Percentiles rank a stretch among this genome's conserved stretches.
Conservation (phyloP, 495 filamentous ascomycete genomes). For the Clavariopsis aquatica region DNA sequence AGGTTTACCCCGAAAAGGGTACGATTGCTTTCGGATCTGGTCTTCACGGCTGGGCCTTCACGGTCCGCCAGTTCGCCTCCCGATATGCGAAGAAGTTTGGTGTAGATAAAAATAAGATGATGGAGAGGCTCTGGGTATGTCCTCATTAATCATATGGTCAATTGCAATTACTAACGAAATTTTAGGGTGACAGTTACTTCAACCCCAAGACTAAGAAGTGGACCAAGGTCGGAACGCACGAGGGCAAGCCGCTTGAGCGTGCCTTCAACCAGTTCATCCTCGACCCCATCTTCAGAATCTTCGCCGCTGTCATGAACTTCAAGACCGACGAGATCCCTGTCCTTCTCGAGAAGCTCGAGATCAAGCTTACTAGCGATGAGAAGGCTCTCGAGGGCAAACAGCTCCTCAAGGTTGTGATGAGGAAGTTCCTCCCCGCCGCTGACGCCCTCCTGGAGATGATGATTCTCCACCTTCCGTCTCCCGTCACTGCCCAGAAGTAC, state of each 20-base stretch:
- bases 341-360: conserved; percentile 86
- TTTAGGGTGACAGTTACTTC: conserved; percentile 96
- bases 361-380: conserved; percentile 84
- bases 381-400: conserved; percentile 93
- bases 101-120: conserved; percentile 99
- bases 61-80: conserved; percentile 93
- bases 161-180: background rate
- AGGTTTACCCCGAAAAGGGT: conserved; percentile 94
- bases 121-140: conserved; percentile 97
- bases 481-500: conserved; percentile 95
- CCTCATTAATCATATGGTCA: background rate
- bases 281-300: conserved; percentile 99
- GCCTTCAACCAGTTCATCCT: conserved; percentile 99
- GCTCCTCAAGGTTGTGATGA: conserved; percentile 96
- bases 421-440: conserved; percentile 95
- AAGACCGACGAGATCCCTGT: conserved; percentile 89
- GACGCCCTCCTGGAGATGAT: conserved; percentile 99
- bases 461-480: conserved; percentile 97
- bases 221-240: conserved; percentile 77
- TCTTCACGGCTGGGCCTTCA: conserved; percentile 99
- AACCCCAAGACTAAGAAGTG: conserved; percentile 99
- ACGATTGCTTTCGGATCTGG: conserved; percentile 99
- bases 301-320: conserved; percentile 92
- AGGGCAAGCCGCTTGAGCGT: conserved; percentile 90
- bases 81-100: conserved; percentile 99